Conservation (phyloP, 2,329 filamentous ascomycete genomes). For the Rasamsonia emersonii region DNA sequence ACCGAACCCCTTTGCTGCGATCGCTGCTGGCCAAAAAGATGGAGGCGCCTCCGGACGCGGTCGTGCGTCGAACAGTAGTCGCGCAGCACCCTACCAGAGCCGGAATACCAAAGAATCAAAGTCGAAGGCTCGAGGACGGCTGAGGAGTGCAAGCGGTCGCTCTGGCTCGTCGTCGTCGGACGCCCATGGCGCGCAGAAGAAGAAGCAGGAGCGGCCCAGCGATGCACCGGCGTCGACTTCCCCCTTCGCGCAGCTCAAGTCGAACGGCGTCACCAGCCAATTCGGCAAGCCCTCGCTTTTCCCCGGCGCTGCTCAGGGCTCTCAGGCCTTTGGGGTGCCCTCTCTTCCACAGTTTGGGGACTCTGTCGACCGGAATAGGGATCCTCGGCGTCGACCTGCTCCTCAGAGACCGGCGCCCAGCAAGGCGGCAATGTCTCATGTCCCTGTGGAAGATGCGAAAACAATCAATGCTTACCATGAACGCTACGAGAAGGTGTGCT, state of each 20-base stretch:
- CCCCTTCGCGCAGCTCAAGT: conserved; percentile 10
- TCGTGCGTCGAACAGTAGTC: conserved; percentile 4
- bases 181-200: not conserved
- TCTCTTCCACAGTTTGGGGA: conserved; percentile 8
- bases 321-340: conserved; percentile 10
- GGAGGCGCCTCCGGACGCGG: conserved; percentile 6
- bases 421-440: conserved; percentile 8
- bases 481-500: conserved; percentile 29
- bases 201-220: not conserved
- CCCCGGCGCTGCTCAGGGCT: conserved; percentile 11
- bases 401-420: conserved; percentile 3
- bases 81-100: conserved; percentile 1
- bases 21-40: conserved; percentile 9
- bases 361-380: conserved; percentile 10
- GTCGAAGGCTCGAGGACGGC: conserved; percentile 5
- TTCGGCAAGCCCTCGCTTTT: conserved; percentile 13
- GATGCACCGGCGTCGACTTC: conserved; percentile 3
- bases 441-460: conserved; percentile 17
- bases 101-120: conserved; percentile 1
- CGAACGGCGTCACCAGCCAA: conserved; percentile 1
- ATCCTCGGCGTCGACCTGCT: conserved; percentile 10
- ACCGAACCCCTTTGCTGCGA: conserved; percentile 9
- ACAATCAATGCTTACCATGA: conserved; percentile 21
- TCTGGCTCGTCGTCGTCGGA: not conserved
- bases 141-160: conserved; percentile 2